A percentile compares a stretch with the other conserved stretches of the same genome.
phyloP scores from a whole-genome alignment of 257 asterid genomes.

The Penstemon barbatus region DNA sequence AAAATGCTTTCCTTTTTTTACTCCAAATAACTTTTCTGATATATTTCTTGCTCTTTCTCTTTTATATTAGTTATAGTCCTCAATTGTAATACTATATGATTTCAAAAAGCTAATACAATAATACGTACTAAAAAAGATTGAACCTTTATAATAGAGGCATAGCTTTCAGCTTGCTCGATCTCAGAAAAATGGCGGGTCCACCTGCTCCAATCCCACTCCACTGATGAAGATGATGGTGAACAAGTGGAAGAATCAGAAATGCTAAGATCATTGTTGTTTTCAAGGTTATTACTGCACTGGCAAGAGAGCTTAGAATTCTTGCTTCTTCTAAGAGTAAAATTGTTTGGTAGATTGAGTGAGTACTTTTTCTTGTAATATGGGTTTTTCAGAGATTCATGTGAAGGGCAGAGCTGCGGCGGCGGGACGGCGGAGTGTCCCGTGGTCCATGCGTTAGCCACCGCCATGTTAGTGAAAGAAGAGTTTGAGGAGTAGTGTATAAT shows the following conservation, averaged over 20 bases:
- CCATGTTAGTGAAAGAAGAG: slow-evolving; percentile 38
- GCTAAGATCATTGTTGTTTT: slow-evolving; percentile 20
- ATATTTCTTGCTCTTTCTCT: no score
- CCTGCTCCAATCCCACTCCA: slow-evolving; percentile 88
- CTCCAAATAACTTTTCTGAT: no score
- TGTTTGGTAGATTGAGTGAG: slow-evolving; percentile 37
- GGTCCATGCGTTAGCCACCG: slow-evolving; percentile 77
- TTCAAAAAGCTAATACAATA: no score
- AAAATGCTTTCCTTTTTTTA: no score
- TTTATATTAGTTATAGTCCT: no score
- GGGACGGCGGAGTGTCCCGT: slow-evolving; percentile 54
- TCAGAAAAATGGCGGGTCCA: slow-evolving; percentile 89
- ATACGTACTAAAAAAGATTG: not conserved
- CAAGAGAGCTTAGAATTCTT: slow-evolving; percentile 47
- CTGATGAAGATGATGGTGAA: slow-evolving; percentile 35
- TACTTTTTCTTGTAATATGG: slow-evolving; percentile 33
- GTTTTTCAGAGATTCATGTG: slow-evolving; percentile 33
- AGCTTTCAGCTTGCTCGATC: slow-evolving; percentile 85
- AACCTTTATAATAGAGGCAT: slow-evolving; percentile 82
- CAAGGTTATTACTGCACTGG: slow-evolving; percentile 43
- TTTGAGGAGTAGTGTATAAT: no score
- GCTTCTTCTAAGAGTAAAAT: slow-evolving; percentile 33
- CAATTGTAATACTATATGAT: no score
- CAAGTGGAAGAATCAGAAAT: slow-evolving; percentile 41
- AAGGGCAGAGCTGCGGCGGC: slow-evolving; percentile 49